These are phyloP conservation scores for Botrytis fragariae DNA, from an alignment of 2,329 filamentous ascomycete species.

Conservation along the genomic window DNA sequence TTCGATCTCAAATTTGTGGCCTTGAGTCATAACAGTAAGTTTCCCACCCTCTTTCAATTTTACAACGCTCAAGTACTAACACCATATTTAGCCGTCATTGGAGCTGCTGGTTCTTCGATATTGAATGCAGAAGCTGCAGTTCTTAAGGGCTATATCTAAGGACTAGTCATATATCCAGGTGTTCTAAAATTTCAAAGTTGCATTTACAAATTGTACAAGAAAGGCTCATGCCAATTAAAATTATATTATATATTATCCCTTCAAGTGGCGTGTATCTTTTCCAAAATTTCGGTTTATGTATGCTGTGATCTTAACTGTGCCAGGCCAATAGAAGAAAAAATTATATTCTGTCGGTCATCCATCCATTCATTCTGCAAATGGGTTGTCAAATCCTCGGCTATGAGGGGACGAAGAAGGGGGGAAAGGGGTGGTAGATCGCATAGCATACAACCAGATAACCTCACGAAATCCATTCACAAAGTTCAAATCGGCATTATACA, in stretches of 20 bases:
- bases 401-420: background rate
- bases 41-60: background rate
- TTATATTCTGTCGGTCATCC: background rate
- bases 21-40: constrained; percentile 71
- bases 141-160: constrained; percentile 72
- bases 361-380: background rate
- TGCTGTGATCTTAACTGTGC: background rate
- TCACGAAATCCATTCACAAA: background rate
- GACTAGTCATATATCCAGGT: background rate
- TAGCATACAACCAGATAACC: background rate
- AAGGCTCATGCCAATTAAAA: background rate
- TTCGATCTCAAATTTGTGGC: constrained; percentile 96
- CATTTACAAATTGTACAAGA: background rate
- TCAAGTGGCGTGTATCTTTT: background rate
- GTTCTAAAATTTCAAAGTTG: background rate
- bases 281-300: background rate
- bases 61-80: constrained; percentile 16
- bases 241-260: background rate
- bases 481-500: too few species aligned
- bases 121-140: constrained; percentile 91
- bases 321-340: too few species aligned
- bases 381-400: background rate
- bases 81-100: constrained; percentile 69
- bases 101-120: constrained; percentile 93
- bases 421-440: background rate